phyloP scores from a whole-genome alignment of 352 stramenopile species.

The Aphanomyces cochlioides region DNA sequence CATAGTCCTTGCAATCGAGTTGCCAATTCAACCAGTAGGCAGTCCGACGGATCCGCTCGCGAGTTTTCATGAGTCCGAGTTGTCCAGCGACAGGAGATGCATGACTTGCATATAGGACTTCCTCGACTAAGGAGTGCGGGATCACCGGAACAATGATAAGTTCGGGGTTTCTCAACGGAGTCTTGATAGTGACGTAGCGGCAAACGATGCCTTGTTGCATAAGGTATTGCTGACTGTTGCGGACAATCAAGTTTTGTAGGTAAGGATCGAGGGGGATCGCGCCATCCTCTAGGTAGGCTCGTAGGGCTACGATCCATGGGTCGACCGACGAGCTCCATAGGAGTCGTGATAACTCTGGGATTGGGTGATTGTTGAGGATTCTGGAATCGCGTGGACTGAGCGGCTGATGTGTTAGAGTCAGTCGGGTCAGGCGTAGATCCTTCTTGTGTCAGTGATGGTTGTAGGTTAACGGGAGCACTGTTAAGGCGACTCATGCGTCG shows the following conservation, averaged over 20 bases:
- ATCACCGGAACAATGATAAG: background rate
- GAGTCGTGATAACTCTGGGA: too few relatives aligned
- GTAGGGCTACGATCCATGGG: background rate
- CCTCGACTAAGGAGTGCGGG: background rate
- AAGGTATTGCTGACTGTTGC: background rate
- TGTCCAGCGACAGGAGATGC: background rate
- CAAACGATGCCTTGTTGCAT: constrained; percentile 6
- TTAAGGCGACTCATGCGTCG: too few relatives aligned
- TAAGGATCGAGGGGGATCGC: background rate
- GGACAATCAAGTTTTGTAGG: background rate
- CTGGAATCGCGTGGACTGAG: too few relatives aligned
- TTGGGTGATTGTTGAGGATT: too few relatives aligned
- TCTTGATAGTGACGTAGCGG: background rate
- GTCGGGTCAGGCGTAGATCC: too few relatives aligned
- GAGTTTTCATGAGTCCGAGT: background rate
- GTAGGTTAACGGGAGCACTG: too few relatives aligned
- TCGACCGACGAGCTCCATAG: background rate
- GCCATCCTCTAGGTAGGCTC: background rate
- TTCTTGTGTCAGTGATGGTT: too few relatives aligned
- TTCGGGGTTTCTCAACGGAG: background rate
- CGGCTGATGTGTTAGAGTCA: too few relatives aligned
- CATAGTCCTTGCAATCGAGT: background rate
- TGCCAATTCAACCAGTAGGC: constrained; percentile 13
- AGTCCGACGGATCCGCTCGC: background rate
- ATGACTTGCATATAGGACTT: background rate